Conservation (phyloP, 2,329 filamentous ascomycete genomes). For the Colletotrichum liaoningense region DNA sequence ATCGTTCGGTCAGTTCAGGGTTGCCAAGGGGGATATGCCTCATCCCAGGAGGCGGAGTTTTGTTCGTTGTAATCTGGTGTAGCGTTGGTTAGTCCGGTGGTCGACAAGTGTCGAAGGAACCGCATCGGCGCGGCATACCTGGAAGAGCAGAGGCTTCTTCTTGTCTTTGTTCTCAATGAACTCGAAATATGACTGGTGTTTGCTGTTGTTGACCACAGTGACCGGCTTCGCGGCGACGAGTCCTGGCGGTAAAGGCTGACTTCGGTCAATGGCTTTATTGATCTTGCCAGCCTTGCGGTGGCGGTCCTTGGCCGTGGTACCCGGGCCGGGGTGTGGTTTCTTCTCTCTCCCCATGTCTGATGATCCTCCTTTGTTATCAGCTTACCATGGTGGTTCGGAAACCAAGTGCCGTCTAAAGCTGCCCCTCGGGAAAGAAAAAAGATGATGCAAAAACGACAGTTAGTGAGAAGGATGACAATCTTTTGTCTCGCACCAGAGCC, state of each 20-base stretch:
- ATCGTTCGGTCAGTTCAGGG: constrained; percentile 68
- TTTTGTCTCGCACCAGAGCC: neutral
- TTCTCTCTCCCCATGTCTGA: constrained; percentile 38
- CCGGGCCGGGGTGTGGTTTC: constrained; percentile 25
- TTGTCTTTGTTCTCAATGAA: constrained; percentile 74
- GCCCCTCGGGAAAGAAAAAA: neutral
- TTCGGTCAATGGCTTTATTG: constrained; percentile 40
- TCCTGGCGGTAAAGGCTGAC: constrained; percentile 46
- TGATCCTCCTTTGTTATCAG: constrained; percentile 12
- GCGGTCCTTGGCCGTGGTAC: constrained; percentile 35
- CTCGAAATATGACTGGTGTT: constrained; percentile 73
- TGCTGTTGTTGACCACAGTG: constrained; percentile 54
- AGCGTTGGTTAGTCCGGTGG: constrained; percentile 15
- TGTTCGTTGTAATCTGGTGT: constrained; percentile 62
- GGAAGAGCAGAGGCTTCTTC: constrained; percentile 71
- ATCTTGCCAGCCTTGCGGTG: constrained; percentile 27
- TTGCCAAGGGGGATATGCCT: constrained; percentile 73
- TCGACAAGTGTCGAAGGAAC: neutral
- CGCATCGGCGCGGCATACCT: constrained; percentile 56
- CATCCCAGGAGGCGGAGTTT: constrained; percentile 68
- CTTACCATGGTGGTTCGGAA: constrained; percentile 34
- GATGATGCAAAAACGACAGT: constrained; percentile 13
- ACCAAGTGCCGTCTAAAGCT: constrained; percentile 2
- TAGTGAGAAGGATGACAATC: constrained; percentile 19
- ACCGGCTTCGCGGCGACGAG: constrained; percentile 50